A percentile compares a stretch with the other conserved stretches of the same genome.
phyloP scores from a whole-genome alignment of 1,284 basidiomycete genomes.

The Ustilago hordei region DNA sequence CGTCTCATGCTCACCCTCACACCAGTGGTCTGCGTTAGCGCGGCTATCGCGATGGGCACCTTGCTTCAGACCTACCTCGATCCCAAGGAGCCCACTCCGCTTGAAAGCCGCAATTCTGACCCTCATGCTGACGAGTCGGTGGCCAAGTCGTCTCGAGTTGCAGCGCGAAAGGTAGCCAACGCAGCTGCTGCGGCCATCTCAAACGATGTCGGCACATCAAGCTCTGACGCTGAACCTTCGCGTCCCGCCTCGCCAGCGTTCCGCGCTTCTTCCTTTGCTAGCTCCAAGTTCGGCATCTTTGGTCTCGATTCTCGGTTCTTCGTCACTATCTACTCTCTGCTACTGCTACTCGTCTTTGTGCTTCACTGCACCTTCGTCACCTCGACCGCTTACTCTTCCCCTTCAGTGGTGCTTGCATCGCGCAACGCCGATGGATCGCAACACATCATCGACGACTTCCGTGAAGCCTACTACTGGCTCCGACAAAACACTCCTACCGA shows the following conservation, averaged over 20 bases:
- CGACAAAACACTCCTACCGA: constrained; percentile 92
- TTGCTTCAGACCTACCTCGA: constrained; percentile 90
- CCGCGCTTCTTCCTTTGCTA: constrained; percentile 22
- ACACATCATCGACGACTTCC: constrained; percentile 98
- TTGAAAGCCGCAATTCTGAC: constrained; percentile 65
- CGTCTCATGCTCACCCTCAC: constrained; percentile 92
- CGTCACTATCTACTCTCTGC: constrained; percentile 81
- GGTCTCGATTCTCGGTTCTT: constrained; percentile 84
- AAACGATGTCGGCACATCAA: not conserved
- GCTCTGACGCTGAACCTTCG: constrained; percentile 19
- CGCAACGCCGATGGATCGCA: constrained; percentile 84
- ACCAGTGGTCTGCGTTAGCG: constrained; percentile 88
- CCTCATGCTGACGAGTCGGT: constrained; percentile 54
- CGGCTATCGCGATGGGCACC: constrained; percentile 89
- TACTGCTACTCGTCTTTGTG: constrained; percentile 81
- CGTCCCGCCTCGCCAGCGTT: constrained; percentile 35
- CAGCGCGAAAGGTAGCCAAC: constrained; percentile 60
- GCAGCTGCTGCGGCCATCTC: constrained; percentile 54
- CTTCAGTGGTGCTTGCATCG: constrained; percentile 93
- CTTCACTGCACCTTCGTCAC: constrained; percentile 98
- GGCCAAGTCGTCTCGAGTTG: constrained; percentile 67
- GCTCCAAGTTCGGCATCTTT: constrained; percentile 77
- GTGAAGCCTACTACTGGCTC: constrained; percentile 99
- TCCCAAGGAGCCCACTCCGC: constrained; percentile 73
- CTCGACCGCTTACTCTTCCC: constrained; percentile 93